Conservation (phyloP, 129 eudicot genomes). For the Arctium lappa region DNA sequence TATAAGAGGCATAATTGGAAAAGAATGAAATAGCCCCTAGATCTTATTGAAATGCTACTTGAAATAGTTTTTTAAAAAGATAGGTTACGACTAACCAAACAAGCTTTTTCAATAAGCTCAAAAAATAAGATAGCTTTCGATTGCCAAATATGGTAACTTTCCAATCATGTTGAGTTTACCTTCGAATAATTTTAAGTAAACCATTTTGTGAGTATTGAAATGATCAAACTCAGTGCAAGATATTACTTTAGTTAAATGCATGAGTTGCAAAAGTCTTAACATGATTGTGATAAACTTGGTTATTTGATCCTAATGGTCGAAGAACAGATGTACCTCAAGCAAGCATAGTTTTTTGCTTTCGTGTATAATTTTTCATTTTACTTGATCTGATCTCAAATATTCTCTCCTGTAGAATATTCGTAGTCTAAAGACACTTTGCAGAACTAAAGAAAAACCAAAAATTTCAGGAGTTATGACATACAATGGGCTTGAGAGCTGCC, state of each 20-base stretch:
- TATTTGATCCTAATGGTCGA: neutral
- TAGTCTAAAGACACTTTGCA: neutral
- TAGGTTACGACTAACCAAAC: neutral
- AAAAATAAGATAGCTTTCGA: neutral
- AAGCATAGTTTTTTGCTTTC: neutral
- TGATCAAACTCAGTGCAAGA: neutral
- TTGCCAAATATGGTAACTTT: neutral
- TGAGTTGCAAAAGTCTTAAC: neutral
- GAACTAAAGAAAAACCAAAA: conserved; percentile 18
- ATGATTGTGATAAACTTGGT: neutral
- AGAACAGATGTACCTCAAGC: neutral
- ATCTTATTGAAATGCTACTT: neutral
- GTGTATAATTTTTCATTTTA: neutral
- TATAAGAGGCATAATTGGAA: neutral
- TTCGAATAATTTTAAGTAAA: neutral
- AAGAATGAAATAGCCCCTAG: neutral
- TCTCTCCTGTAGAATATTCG: neutral
- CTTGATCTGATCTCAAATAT: conserved; percentile 12
- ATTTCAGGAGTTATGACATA: conserved; percentile 77
- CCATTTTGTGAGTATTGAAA: neutral
- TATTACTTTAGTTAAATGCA: neutral
- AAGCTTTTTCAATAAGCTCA: neutral
- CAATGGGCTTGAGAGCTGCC: conserved; percentile 87
- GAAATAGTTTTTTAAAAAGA: neutral
- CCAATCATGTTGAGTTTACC: neutral